Base-by-base conservation (phyloP, 1,139 yeast genomes). In the Geotrichum carabidarum region DNA sequence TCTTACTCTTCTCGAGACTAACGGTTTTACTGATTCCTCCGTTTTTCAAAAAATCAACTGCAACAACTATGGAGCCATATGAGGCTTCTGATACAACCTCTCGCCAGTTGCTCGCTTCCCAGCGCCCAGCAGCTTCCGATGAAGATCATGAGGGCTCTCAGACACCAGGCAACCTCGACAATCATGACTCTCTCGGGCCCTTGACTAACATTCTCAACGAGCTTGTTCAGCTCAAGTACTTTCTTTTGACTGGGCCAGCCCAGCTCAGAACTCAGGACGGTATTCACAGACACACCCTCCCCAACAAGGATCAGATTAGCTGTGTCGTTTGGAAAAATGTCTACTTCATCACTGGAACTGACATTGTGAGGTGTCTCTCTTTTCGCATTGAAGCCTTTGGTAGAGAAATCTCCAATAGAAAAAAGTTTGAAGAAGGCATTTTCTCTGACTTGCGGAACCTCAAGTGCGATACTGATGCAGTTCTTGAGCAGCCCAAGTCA, bases 401-500 rank as follows among this genome's bases (percentile, higher is more conserved):
- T 2, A 75, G 98, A 56, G 81, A 81, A 60, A 84, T 93, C 47
- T 71, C 81, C 38, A 96, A 93, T 69, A 76, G 95, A 61, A 91
- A 93, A 71, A 93, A 93, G 73, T 93, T 93, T 68, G 99, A 93
- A 73, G 99, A 93, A 72, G 98, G 98, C 38, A 83, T 93, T 52
- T 93, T 93, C 64, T 86, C 95, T 4, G 98, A 93, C 69, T 73
- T 93, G 61, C 78, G 99, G 63, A 84, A 87, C 61, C 76, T 93
- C 58, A 93, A 90, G 71, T 83, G 94, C 68, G 95, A 94, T 27
- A 77, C 83, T 2, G 95, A 91, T 74, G 96, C 98, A 4, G 79
- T 89, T 2, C 75, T 93, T 57, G 98, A 93, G 68, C 82, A 82
- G 51, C 96, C 99, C 8, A 83, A 89, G 66, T 88, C 96, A 0